phyloP scores from a whole-genome alignment of 208 protist species.

The Trypanosoma theileri region DNA sequence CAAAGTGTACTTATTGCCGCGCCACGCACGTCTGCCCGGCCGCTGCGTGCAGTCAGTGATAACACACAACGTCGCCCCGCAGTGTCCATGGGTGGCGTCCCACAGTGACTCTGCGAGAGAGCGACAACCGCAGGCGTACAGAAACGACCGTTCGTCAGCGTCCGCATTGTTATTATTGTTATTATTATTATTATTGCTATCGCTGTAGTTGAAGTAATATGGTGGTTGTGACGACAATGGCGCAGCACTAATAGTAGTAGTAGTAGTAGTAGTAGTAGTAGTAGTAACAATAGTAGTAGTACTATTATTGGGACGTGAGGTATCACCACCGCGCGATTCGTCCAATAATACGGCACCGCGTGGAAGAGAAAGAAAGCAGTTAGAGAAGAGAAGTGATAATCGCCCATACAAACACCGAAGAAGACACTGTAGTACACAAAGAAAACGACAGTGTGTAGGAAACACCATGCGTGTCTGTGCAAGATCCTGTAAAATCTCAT shows the following conservation, averaged over 20 bases:
- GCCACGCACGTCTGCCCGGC: slow-evolving; percentile 56
- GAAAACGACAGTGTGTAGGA: slow-evolving; percentile 55
- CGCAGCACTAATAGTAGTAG: too few relatives aligned
- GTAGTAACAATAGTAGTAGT: too few relatives aligned
- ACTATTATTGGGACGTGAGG: too few relatives aligned
- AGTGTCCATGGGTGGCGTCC: slow-evolving; percentile 29
- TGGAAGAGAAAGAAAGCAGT: slow-evolving; percentile 33
- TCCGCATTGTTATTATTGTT: too few relatives aligned
- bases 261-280: too few relatives aligned
- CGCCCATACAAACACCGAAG: slow-evolving; percentile 63
- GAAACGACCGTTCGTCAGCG: slow-evolving; percentile 9
- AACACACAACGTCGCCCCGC: slow-evolving; percentile 53
- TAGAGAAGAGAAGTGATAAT: slow-evolving; percentile 61
- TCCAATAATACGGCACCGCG: slow-evolving; percentile 14
- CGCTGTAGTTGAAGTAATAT: slow-evolving; percentile 20
- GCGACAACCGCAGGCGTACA: slow-evolving; percentile 41
- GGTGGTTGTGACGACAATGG: slow-evolving; percentile 9
- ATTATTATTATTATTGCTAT: background rate
- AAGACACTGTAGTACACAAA: slow-evolving; percentile 63
- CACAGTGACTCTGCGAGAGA: slow-evolving; percentile 42
- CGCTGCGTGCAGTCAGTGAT: slow-evolving; percentile 67
- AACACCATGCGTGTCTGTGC: slow-evolving; percentile 2
- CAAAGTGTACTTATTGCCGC: slow-evolving; percentile 44
- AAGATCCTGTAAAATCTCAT: slow-evolving; percentile 18
- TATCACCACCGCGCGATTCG: too few relatives aligned